A percentile compares a stretch with the other conserved stretches of the same genome.
Evolutionary conservation across 2,329 filamentous ascomycete species (phyloP).

Genomic region (Penicillium psychrosexuale): DNA sequence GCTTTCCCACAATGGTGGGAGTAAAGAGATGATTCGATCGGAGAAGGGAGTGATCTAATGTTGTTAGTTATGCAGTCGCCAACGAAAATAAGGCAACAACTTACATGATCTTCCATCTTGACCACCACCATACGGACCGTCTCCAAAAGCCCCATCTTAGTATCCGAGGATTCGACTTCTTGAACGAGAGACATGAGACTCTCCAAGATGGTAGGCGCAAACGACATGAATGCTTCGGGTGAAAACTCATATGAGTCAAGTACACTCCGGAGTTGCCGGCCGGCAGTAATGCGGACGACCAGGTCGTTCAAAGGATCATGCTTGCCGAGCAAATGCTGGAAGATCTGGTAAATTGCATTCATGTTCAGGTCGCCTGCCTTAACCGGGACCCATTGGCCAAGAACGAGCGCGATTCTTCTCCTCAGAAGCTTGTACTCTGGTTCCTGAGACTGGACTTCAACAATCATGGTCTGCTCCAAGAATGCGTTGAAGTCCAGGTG

Average conservation of each 20-base stretch:
- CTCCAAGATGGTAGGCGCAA: conserved; percentile 68
- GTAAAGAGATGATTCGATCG: conserved; percentile 74
- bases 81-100: not conserved
- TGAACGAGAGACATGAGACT: conserved; percentile 74
- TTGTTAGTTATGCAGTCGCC: not conserved
- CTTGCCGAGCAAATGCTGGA: conserved; percentile 76
- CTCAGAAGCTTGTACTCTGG: conserved; percentile 76
- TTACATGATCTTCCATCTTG: conserved; percentile 71
- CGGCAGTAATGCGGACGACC: conserved; percentile 88
- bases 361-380: conserved; percentile 67
- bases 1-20: conserved; percentile 80
- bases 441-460: conserved; percentile 69
- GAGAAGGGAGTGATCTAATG: conserved; percentile 60
- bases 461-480: conserved; percentile 68
- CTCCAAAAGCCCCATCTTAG: conserved; percentile 83
- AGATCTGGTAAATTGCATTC: conserved; percentile 80
- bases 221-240: conserved; percentile 70
- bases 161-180: conserved; percentile 78
- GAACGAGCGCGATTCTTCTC: conserved; percentile 79
- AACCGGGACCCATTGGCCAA: conserved; percentile 85
- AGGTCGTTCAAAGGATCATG: conserved; percentile 79
- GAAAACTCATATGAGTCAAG: conserved; percentile 83
- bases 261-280: conserved; percentile 74
- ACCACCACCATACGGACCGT: conserved; percentile 79
- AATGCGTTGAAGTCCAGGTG: conserved; percentile 81